Evolutionary conservation across 2,329 filamentous ascomycete genomes (phyloP).

Genomic region (Monosporascus sp.): DNA sequence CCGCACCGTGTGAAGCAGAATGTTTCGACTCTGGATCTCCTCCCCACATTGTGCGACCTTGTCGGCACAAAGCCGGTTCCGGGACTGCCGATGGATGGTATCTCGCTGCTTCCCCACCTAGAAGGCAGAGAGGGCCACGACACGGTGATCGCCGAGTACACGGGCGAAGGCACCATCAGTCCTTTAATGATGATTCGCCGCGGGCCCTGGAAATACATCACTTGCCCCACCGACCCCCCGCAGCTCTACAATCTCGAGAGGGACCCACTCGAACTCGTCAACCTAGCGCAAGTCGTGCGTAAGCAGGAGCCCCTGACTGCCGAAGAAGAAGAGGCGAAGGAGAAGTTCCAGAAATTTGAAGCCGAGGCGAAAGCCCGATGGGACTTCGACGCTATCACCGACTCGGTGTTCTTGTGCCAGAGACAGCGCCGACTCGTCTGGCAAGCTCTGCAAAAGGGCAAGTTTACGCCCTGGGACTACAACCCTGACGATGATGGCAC

Average conservation of each 20-base stretch:
- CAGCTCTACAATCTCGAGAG: constrained; percentile 75
- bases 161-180: constrained; percentile 83
- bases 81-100: constrained; percentile 78
- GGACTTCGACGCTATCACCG: constrained; percentile 74
- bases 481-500: constrained; percentile 67
- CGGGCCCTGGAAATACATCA: constrained; percentile 86
- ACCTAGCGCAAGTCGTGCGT: constrained; percentile 51
- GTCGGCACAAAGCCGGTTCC: constrained; percentile 65
- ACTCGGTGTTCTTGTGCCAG: constrained; percentile 70
- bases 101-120: constrained; percentile 75
- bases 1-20: constrained; percentile 75
- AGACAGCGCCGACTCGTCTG: constrained; percentile 74
- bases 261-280: constrained; percentile 73
- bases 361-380: constrained; percentile 70
- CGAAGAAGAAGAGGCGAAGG: constrained; percentile 41
- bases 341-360: constrained; percentile 60
- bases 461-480: constrained; percentile 80
- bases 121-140: constrained; percentile 64
- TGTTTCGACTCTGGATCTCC: constrained; percentile 84
- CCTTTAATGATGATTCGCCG: constrained; percentile 93
- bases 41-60: constrained; percentile 83
- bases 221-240: constrained; percentile 75
- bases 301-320: constrained; percentile 33
- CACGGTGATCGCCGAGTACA: constrained; percentile 92
- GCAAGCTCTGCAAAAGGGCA: constrained; percentile 70